Percentiles rank a stretch among this genome's conserved stretches.
Evolutionary conservation across 768 basidiomycete genomes (phyloP).

Genomic region (Naganishia kalamii): DNA sequence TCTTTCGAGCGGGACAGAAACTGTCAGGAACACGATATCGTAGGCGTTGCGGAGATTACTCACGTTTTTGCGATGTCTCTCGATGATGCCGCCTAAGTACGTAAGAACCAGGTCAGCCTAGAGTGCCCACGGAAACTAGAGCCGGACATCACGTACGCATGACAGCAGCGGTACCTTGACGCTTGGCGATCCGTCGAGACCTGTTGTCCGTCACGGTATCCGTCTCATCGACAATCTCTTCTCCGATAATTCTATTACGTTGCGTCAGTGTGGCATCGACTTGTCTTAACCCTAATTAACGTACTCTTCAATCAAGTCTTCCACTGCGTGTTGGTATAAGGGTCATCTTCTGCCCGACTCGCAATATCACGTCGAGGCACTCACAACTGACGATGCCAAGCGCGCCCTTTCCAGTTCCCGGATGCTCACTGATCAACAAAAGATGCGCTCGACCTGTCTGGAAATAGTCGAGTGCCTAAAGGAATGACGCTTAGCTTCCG

Average conservation of each 20-base stretch:
- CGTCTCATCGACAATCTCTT: slow-evolving; percentile 94
- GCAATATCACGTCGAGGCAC: slow-evolving; percentile 8
- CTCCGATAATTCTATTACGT: slow-evolving; percentile 62
- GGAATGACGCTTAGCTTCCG: slow-evolving; percentile 46
- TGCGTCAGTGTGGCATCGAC: not conserved
- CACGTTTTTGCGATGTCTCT: slow-evolving; percentile 33
- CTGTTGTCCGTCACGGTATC: slow-evolving; percentile 84
- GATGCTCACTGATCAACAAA: slow-evolving; percentile 73
- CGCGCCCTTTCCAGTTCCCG: slow-evolving; percentile 73
- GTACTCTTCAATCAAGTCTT: slow-evolving; percentile 57
- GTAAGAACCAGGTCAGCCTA: not conserved
- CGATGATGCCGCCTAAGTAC: slow-evolving; percentile 43
- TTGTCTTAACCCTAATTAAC: not conserved
- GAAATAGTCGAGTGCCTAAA: slow-evolving; percentile 88
- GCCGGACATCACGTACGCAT: slow-evolving; percentile 51
- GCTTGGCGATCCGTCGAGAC: slow-evolving; percentile 65
- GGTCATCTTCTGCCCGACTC: not conserved
- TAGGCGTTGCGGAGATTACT: not conserved
- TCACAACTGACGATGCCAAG: slow-evolving; percentile 75
- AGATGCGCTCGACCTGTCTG: slow-evolving; percentile 94
- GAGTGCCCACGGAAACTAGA: not conserved
- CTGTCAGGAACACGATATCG: not conserved
- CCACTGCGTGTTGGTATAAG: slow-evolving; percentile 29
- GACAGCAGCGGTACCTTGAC: slow-evolving; percentile 64
- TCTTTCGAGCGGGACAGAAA: not conserved